Evolutionary conservation across 306 rosid genomes (phyloP).

Genomic region (Arachis stenosperma): DNA sequence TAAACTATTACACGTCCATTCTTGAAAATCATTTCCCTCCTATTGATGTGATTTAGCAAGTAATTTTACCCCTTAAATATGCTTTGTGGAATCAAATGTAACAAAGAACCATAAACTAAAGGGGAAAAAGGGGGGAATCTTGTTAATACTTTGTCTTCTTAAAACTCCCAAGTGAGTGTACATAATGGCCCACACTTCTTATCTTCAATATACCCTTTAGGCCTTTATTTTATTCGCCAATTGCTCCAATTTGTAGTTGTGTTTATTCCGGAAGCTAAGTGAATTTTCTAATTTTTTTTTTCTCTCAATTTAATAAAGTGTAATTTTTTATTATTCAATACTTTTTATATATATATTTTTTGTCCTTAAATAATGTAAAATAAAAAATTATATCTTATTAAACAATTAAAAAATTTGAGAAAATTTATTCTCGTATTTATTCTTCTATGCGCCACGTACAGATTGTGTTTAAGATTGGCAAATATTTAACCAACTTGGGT

Average conservation of each 20-base stretch:
- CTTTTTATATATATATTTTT: too few species aligned
- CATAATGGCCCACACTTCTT: slow-evolving; percentile 54
- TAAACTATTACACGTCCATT: slow-evolving; percentile 10
- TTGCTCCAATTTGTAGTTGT: slow-evolving; percentile 43
- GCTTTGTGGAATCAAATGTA: slow-evolving; percentile 54
- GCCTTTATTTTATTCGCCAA: slow-evolving; percentile 24
- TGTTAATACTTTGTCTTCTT: slow-evolving; percentile 56
- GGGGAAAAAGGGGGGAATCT: slow-evolving; percentile 35
- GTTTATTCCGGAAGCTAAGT: too few species aligned
- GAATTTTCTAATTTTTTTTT: too few species aligned
- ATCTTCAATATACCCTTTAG: slow-evolving; percentile 40
- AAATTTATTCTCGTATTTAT: neutral
- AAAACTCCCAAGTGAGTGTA: slow-evolving; percentile 53
- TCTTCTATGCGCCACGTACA: slow-evolving; percentile 39
- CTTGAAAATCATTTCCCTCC: slow-evolving; percentile 12
- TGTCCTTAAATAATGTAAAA: too few species aligned
- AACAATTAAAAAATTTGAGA: too few species aligned
- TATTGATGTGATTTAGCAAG: slow-evolving; percentile 41
- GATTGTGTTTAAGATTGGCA: slow-evolving; percentile 37
- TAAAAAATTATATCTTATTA: too few species aligned
- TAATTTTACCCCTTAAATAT: slow-evolving; percentile 35
- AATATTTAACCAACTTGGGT: too few species aligned
- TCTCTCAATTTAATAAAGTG: too few species aligned
- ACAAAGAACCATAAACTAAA: slow-evolving; percentile 29
- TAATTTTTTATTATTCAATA: too few species aligned